phyloP scores from a whole-genome alignment of 768 basidiomycete genomes.

The Psilocybe azurescens region DNA sequence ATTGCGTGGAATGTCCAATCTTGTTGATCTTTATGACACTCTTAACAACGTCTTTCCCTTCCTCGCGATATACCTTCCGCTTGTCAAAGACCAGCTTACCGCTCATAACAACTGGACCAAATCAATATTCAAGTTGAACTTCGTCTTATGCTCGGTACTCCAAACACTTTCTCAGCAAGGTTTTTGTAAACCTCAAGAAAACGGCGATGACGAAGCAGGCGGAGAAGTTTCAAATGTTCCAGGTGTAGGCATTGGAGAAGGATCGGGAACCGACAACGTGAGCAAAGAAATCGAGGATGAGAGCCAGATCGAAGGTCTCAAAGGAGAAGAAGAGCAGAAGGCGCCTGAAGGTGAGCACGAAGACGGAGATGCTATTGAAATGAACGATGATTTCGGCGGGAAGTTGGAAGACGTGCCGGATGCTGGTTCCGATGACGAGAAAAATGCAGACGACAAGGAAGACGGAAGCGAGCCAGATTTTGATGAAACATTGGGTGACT shows the following conservation, averaged over 20 bases:
- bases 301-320: slow-evolving; percentile 93
- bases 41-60: slow-evolving; percentile 73
- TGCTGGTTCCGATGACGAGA: slow-evolving; percentile 51
- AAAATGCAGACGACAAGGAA: slow-evolving; percentile 26
- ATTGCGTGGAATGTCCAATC: slow-evolving; percentile 42
- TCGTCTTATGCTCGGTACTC: slow-evolving; percentile 76
- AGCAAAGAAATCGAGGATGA: slow-evolving; percentile 97
- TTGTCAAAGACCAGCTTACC: slow-evolving; percentile 63
- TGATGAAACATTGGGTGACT: slow-evolving; percentile 84
- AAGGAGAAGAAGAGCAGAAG: slow-evolving; percentile 61
- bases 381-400: slow-evolving; percentile 90
- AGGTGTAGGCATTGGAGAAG: slow-evolving; percentile 89
- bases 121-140: slow-evolving; percentile 83
- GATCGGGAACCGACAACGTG: slow-evolving; percentile 83
- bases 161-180: slow-evolving; percentile 81
- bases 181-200: slow-evolving; percentile 90
- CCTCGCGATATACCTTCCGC: slow-evolving; percentile 62
- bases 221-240: slow-evolving; percentile 54
- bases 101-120: slow-evolving; percentile 70
- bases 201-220: slow-evolving; percentile 67
- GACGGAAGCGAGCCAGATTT: slow-evolving; percentile 63
- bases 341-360: slow-evolving; percentile 53
- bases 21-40: slow-evolving; percentile 34
- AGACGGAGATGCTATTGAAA: slow-evolving; percentile 84
- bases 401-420: slow-evolving; percentile 84